Percentiles rank a stretch among this genome's conserved stretches.
Conservation (phyloP, 2,329 filamentous ascomycete species). For the Colletotrichum gigasporum region DNA sequence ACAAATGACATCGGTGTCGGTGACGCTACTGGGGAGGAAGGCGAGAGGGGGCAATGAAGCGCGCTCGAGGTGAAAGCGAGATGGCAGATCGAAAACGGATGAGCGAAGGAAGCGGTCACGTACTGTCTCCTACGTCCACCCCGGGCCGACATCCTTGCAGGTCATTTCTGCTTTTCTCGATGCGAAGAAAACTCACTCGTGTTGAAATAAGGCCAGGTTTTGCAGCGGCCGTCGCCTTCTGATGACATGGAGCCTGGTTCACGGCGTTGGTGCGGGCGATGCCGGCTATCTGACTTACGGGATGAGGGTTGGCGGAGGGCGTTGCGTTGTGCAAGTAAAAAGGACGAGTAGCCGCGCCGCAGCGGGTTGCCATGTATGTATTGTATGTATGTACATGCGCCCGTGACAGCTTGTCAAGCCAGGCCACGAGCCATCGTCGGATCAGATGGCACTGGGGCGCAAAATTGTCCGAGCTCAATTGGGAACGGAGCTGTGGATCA, state of each 20-base stretch:
- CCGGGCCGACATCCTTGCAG: background rate
- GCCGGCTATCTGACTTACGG: too few relatives aligned
- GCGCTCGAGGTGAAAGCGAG: background rate
- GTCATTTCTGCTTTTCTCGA: background rate
- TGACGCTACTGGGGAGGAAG: background rate
- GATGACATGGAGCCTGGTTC: background rate
- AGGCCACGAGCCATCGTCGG: constrained; percentile 22
- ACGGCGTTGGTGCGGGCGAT: background rate
- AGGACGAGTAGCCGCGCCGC: background rate
- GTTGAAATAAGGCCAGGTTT: too few relatives aligned
- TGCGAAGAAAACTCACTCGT: too few relatives aligned
- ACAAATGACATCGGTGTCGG: background rate
- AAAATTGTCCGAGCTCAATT: constrained; percentile 25
- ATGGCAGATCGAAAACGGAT: background rate
- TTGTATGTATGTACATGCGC: too few relatives aligned
- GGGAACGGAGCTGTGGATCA: constrained; percentile 8
- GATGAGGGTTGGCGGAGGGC: background rate
- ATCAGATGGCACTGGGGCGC: constrained; percentile 25
- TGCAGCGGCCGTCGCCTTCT: background rate
- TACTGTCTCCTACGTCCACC: background rate
- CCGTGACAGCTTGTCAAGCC: constrained; percentile 30
- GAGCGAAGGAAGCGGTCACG: background rate
- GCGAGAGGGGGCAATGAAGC: background rate
- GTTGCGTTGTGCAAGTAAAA: constrained; percentile 5
- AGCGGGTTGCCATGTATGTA: constrained; percentile 7